These are phyloP conservation scores for Pezicula radicicola DNA, from an alignment of 2,329 filamentous ascomycete genomes.

Conservation along the genomic window DNA sequence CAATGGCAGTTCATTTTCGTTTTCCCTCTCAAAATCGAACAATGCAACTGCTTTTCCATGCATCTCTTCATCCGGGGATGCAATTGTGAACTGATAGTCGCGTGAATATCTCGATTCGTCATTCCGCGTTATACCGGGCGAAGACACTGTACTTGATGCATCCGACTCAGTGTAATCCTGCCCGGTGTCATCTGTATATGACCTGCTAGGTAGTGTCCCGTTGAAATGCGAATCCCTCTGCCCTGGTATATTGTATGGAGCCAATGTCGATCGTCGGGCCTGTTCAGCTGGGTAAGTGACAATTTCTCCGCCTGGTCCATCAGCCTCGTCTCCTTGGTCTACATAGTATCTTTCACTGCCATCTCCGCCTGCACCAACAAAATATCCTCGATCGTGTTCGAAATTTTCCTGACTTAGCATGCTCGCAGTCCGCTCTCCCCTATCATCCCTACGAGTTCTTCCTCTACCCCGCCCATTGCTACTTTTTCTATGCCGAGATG, in stretches of 20 bases:
- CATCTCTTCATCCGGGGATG: slow-evolving; percentile 94
- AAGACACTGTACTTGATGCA: slow-evolving; percentile 55
- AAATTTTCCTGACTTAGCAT: slow-evolving; percentile 47
- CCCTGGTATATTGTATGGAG: slow-evolving; percentile 40
- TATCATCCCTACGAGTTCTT: slow-evolving; percentile 40
- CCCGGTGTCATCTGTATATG: slow-evolving; percentile 34
- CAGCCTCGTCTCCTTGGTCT: slow-evolving; percentile 64
- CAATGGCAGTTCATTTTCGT: slow-evolving; percentile 91
- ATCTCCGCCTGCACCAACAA: slow-evolving; percentile 64
- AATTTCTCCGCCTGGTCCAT: slow-evolving; percentile 76
- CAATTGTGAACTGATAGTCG: slow-evolving; percentile 93
- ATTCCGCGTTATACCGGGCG: slow-evolving; percentile 54
- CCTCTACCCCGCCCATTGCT: slow-evolving; percentile 37
- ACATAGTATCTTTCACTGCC: slow-evolving; percentile 74
- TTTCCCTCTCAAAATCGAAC: slow-evolving; percentile 92
- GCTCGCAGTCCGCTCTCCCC: slow-evolving; percentile 34
- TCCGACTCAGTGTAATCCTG: slow-evolving; percentile 49
- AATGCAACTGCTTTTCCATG: slow-evolving; percentile 93
- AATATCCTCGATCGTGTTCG: slow-evolving; percentile 63
- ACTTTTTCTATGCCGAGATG: slow-evolving; percentile 74
- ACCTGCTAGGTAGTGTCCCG: slow-evolving; percentile 35
- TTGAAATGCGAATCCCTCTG: slow-evolving; percentile 54
- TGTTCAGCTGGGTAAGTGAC: slow-evolving; percentile 73
- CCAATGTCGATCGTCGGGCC: slow-evolving; percentile 50
- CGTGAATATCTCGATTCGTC: slow-evolving; percentile 81